Conservation (phyloP, 2,329 filamentous ascomycete genomes). For the Penicillium sp. region DNA sequence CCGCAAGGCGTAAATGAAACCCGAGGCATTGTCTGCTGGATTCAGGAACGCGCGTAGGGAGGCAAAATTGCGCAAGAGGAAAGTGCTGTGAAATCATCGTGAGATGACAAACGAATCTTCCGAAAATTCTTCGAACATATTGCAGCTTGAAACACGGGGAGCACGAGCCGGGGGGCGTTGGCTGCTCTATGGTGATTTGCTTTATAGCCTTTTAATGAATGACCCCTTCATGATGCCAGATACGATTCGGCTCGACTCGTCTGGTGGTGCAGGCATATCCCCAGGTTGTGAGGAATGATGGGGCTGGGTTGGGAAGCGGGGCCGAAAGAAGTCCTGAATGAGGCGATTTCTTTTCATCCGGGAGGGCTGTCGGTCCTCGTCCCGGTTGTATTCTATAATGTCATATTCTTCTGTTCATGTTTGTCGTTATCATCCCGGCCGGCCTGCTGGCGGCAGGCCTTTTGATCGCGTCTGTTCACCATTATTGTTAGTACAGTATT, state of each 20-base stretch:
- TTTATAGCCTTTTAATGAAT: conserved; percentile 29
- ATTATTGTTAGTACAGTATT: conserved; percentile 18
- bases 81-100: conserved; percentile 1
- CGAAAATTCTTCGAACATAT: conserved; percentile 17
- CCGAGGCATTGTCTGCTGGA: neutral
- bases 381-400: conserved; percentile 28
- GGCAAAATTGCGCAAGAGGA: neutral
- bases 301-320: conserved; percentile 3
- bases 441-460: conserved; percentile 21
- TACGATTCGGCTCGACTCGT: conserved; percentile 3
- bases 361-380: conserved; percentile 9
- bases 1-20: conserved; percentile 44
- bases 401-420: conserved; percentile 27
- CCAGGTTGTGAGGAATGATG: conserved; percentile 13
- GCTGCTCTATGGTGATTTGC: conserved; percentile 20
- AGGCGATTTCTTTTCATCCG: conserved; percentile 14
- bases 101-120: conserved; percentile 5
- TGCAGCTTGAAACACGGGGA: conserved; percentile 7
- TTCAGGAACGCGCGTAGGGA: neutral
- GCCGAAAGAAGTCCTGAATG: neutral
- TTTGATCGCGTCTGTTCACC: conserved; percentile 16
- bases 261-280: conserved; percentile 21
- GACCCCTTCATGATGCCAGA: conserved; percentile 27
- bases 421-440: conserved; percentile 25
- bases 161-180: conserved; percentile 10